A percentile compares a stretch with the other conserved stretches of the same genome.
phyloP scores from a whole-genome alignment of 164 flowering plant species.

The Vitis labrusca region DNA sequence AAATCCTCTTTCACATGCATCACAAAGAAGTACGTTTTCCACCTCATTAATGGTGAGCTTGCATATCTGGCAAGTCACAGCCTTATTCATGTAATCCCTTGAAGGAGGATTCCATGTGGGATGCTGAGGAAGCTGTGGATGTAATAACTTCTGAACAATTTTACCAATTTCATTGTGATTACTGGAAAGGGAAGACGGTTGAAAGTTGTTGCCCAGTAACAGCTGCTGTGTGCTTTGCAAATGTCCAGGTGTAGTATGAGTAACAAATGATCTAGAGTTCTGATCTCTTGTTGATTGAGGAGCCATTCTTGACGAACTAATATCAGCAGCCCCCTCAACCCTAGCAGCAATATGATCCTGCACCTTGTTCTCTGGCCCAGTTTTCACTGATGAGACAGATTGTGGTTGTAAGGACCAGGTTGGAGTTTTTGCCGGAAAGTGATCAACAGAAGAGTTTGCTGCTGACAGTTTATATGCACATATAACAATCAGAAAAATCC shows the following conservation, averaged over 20 bases:
- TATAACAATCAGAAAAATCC: background rate
- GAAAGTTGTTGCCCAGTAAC: slow-evolving; percentile 38
- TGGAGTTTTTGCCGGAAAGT: slow-evolving; percentile 33
- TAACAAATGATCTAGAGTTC: slow-evolving; percentile 32
- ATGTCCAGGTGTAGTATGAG: slow-evolving; percentile 44
- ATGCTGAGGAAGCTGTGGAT: slow-evolving; percentile 53
- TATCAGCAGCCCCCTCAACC: slow-evolving; percentile 38
- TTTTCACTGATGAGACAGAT: slow-evolving; percentile 29
- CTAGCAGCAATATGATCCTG: slow-evolving; percentile 30
- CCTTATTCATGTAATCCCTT: slow-evolving; percentile 83
- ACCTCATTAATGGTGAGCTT: slow-evolving; percentile 53
- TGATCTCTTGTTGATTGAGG: slow-evolving; percentile 46
- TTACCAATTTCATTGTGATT: slow-evolving; percentile 71
- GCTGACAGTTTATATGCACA: slow-evolving; percentile 17
- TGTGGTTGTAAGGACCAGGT: slow-evolving; percentile 52
- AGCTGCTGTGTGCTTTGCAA: slow-evolving; percentile 41
- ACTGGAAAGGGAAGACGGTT: slow-evolving; percentile 31
- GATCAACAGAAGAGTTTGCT: slow-evolving; percentile 58
- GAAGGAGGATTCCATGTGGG: slow-evolving; percentile 87
- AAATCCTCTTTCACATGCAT: slow-evolving; percentile 89
- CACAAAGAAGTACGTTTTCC: slow-evolving; percentile 81
- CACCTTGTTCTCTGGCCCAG: slow-evolving; percentile 45
- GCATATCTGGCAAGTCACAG: slow-evolving; percentile 79
- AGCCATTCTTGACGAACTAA: slow-evolving; percentile 26
- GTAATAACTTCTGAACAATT: slow-evolving; percentile 69